Base-by-base conservation (phyloP, 225 moss, liverwort and hornwort genomes). In the Physcomitrellopsis africana region DNA sequence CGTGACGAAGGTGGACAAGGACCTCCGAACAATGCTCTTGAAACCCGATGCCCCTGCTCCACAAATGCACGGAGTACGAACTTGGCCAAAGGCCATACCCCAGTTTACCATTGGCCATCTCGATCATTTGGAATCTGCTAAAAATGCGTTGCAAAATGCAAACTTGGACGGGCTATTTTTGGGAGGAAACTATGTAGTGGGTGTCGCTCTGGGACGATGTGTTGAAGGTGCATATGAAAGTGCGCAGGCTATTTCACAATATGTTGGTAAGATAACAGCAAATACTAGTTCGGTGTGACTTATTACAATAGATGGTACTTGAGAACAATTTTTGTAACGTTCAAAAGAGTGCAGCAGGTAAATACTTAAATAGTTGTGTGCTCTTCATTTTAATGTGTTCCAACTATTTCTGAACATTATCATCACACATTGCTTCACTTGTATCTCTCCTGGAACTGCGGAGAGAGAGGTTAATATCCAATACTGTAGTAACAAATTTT, bases 221-320 rank as follows among this genome's bases (percentile, higher is more conserved):
- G 93, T 99, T 9, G 99, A 95, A 88, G 92, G 89, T 69, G 94
- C 97, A 16, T 94, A 97, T 66, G 97, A 97, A 80, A 97, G 92
- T 63, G 94, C 97, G 18, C 72, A 79, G 72, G 78, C 82, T 13
- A 85, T 95, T 23, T 90, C 95, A 67, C 60, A 87, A 51, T 96
- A 84, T 46, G 73, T 91, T n/a, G 83, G 76, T 65, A 67, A 69
- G 68, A 67, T 80, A 51, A 75, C 80, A 60, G 80, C 65, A 11
- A 86, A 81, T 66, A 64, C 72, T 65, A 78, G 83, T 44, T 84
- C 60, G 24, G 44, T 67, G 53, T 78, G 63, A 77, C 59, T 14
- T 51, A 67, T 19, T 48, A 11, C 49, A 16, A 27, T 53, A 17
- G 11, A 54, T 72, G 68, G 26, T 75, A 64, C 4, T 72, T 80